Base-by-base conservation (phyloP, 768 basidiomycete genomes). In the Mycena polygramma region DNA sequence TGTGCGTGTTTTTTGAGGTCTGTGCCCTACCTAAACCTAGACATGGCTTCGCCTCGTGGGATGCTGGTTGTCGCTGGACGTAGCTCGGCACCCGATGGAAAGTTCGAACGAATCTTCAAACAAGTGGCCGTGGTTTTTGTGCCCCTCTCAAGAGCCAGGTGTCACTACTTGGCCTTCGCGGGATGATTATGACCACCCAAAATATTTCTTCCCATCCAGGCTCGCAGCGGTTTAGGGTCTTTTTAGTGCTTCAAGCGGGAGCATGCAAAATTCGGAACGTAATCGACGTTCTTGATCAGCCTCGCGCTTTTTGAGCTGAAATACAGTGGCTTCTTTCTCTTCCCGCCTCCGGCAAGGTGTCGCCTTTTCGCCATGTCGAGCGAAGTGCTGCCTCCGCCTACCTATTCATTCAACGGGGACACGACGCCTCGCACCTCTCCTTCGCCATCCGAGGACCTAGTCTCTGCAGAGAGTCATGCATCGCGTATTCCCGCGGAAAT, bases 261-360 rank as follows among this genome's bases (percentile, higher is more conserved):
- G 9, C 46, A 36, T 36, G 41, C 41, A 41, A 41, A 41, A 41
- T 14, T 55, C 20, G 43, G 62, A 45, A 69, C 69, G 63, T 70
- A 70, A 71, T 65, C 22, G 36, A 41, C 52, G 63, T 70, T 70
- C 63, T 70, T n/a, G 26, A 71, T 71, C 70, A 63, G 70, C 70
- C 70, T 71, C 48, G 64, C 70, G 69, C 54, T n/a, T 49, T 55
- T 59, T 39, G 62, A 30, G 52, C 57, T 60, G 37, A 57, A 35
- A 7, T 58, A 45, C 41, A 6, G 35, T 53, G 62, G 46, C 61
- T 57, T 63, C 61, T 52, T 66, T 39, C 30, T 48, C 17, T 48
- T 64, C 46, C 68, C 45, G 65, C 30, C 49, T 52, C 49, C 49
- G 35, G 41, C 46, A 52, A 24, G 66, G 35, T 54, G 51, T 41